Base-by-base conservation (phyloP, 1,284 basidiomycete genomes). In the Puccinia sorghi region DNA sequence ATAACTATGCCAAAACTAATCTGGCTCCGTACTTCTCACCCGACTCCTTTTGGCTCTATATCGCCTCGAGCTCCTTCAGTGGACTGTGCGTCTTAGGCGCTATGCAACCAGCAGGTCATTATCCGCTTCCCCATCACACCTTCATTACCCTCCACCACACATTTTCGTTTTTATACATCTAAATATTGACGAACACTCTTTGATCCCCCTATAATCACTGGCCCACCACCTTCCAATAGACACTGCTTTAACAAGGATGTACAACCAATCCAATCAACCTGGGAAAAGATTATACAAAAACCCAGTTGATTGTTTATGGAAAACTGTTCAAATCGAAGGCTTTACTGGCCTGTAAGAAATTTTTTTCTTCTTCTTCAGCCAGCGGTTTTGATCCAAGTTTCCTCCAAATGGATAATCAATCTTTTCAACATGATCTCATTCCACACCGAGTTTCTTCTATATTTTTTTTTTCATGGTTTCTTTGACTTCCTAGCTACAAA, bases 301-400 rank as follows among this genome's bases (percentile, higher is more conserved):
- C 84, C 95, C 95, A 1, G 90, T 97, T 82, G 94, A 97, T 83
- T 97, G 95, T 85, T 87, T 99, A 70, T 97, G 92, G 92, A 96
- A 97, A 87, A 99, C 95, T 0, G 89, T 93, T 81, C 92, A 91
- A 84, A 87, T 91, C 0, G 96, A 99, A 86, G 96, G 96, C 54
- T 86, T 95, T 12, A 86, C 90, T 57, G 96, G 93, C 15, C 83
- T 83, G 83, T 84, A 56, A 41, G 76, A 64, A 17, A 39, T n/a
- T 5, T 20, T 64, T 27, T 32, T 32, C 32, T 32, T 32, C 32
- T 32, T 32, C 32, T 32, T 32, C 32, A 32, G 32, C 32, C 32
- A 4, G 32, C 32, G 32, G 32, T 32, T 32, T 32, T 32, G 32
- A 32, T 32, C 32, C 32, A 4, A 32, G 2, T 32, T 32, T 32